A percentile compares a stretch with the other conserved stretches of the same genome.
Evolutionary conservation across 352 stramenopile species (phyloP).

Genomic region (Phytophthora nicotianae): DNA sequence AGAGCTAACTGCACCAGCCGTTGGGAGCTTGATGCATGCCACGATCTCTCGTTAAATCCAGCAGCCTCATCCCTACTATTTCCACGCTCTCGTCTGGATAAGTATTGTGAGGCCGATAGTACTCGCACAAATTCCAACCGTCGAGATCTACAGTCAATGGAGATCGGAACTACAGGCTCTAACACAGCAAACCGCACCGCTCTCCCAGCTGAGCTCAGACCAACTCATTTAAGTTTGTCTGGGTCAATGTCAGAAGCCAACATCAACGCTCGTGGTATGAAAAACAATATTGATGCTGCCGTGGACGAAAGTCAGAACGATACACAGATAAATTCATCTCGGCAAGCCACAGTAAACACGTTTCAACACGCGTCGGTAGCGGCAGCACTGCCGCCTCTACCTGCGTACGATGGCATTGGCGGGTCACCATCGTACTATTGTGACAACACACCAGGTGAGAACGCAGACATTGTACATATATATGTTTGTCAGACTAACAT

Average conservation of each 20-base stretch:
- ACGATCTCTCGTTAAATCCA: slow-evolving; percentile 28
- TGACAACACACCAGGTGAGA: slow-evolving; percentile 52
- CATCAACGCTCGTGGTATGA: background rate
- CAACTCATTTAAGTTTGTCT: slow-evolving; percentile 5
- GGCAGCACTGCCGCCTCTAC: slow-evolving; percentile 61
- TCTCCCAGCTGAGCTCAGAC: slow-evolving; percentile 25
- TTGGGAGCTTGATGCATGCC: slow-evolving; percentile 45
- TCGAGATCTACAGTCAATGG: slow-evolving; percentile 1
- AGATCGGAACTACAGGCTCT: slow-evolving; percentile 1
- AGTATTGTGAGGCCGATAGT: background rate
- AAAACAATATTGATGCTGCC: slow-evolving; percentile 4
- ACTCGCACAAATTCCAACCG: slow-evolving; percentile 6
- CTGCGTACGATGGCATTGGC: slow-evolving; percentile 81
- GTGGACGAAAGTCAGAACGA: slow-evolving; percentile 2
- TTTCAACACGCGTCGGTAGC: slow-evolving; percentile 20
- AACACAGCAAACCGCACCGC: slow-evolving; percentile 11
- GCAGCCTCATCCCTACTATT: background rate
- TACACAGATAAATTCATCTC: background rate
- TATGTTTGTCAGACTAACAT: slow-evolving; percentile 12
- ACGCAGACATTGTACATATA: background rate
- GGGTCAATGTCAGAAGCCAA: slow-evolving; percentile 7
- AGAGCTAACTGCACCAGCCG: slow-evolving; percentile 56
- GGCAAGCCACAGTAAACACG: slow-evolving; percentile 2
- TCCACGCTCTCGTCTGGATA: slow-evolving; percentile 2
- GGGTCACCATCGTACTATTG: slow-evolving; percentile 83